Base-by-base conservation (phyloP, 257 asterid species). In the Nicotiana noctiflora region DNA sequence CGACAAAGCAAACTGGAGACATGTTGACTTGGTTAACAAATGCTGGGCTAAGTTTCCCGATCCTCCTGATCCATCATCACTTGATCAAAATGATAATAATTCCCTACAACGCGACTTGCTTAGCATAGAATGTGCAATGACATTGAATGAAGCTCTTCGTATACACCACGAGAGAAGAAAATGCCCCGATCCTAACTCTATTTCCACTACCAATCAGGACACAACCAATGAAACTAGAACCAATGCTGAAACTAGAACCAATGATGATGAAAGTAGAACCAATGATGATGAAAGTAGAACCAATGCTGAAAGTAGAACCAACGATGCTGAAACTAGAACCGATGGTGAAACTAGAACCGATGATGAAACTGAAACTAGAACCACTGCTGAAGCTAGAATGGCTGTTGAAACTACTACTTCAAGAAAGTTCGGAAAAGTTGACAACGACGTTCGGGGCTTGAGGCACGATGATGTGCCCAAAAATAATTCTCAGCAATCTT, bases 1-100 rank as follows among this genome's bases (percentile, higher is more conserved):
- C 57, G 98, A 96, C 78, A 96, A 96, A 90, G 98, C 99, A 34
- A 90, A 92, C 82, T 94, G 93, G 95, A 90, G 97, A 79, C 95
- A 87, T 21, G 77, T 83, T 18, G 98, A 92, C 60, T 86, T 94
- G 76, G 94, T 86, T 25, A 87, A 88, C 83, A 89, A 85, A 84
- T 96, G 99, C 80, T 88, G 99, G 98, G 90, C 88, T 17, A 91
- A 83, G 84, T 94, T 96, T 82, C 98, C 95, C 0, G 91, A 91
- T 76, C 97, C 98, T 56, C 99, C 99, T 0, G 88, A 90, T 59
- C 89, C 89, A 13, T 84, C 88, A 11, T 84, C 91, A 64, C 98
- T 94, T 23, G 90, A 91, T 81, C 91, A 83, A 49, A 85, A 89
- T 0, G 87, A 92, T 17, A 82, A 82, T 67, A 90, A 90, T 31